Conservation (phyloP, 768 basidiomycete species). For the Calocybe gangraenosa region DNA sequence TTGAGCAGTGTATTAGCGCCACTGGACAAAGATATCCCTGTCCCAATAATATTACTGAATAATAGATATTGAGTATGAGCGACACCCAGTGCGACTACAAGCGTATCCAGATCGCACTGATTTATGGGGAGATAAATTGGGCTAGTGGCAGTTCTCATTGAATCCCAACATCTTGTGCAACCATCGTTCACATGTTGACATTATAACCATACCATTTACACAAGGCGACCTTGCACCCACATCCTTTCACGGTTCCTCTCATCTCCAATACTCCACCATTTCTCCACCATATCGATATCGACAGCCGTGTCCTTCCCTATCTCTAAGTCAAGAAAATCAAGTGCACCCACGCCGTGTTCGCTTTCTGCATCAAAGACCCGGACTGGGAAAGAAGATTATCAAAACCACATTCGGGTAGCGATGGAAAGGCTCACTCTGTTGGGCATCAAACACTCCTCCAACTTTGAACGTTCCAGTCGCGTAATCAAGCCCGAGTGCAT, state of each 20-base stretch:
- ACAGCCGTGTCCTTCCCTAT: slow-evolving; percentile 16
- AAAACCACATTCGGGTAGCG: no score
- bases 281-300: slow-evolving; percentile 61
- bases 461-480: slow-evolving; percentile 50
- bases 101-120: no score
- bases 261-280: slow-evolving; percentile 89
- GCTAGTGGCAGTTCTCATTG: no score
- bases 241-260: slow-evolving; percentile 56
- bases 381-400: slow-evolving; percentile 31
- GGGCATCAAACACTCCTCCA: slow-evolving; percentile 71
- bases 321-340: slow-evolving; percentile 66
- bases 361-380: slow-evolving; percentile 37
- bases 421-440: slow-evolving; percentile 48
- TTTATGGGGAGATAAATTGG: no score
- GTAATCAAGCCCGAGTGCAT: slow-evolving; percentile 54
- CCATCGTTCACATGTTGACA: no score
- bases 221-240: slow-evolving; percentile 67
- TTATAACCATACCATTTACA: no score
- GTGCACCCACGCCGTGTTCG: slow-evolving; percentile 48
- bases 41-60: no score
- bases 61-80: no score
- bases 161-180: no score
- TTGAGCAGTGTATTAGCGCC: no score
- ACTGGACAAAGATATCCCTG: no score
- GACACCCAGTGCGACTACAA: neutral